phyloP scores from a whole-genome alignment of 768 basidiomycete species.

The Mycena maculata region DNA sequence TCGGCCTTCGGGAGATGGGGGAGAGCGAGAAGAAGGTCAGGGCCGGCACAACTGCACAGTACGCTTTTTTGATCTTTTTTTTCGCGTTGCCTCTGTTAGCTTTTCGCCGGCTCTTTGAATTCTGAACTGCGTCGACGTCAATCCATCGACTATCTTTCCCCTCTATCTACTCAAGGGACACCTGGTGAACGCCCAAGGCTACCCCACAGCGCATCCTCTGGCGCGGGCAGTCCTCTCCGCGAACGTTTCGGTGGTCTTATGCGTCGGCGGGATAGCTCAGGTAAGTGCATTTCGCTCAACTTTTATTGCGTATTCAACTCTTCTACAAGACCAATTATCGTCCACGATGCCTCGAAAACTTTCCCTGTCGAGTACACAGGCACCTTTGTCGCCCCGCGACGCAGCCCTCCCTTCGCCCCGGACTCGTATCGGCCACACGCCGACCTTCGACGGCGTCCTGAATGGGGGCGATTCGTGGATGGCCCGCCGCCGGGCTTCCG shows the following conservation, averaged over 20 bases:
- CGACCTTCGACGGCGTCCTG: slow-evolving; percentile 81
- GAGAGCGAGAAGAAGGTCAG: slow-evolving; percentile 91
- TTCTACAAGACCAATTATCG: slow-evolving; percentile 68
- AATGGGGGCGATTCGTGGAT: slow-evolving; percentile 76
- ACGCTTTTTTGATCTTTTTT: slow-evolving; percentile 35
- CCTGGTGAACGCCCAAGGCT: slow-evolving; percentile 69
- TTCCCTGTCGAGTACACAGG: slow-evolving; percentile 72
- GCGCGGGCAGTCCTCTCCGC: slow-evolving; percentile 66
- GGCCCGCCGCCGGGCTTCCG: slow-evolving; percentile 71
- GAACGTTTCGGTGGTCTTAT: slow-evolving; percentile 71
- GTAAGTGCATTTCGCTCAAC: slow-evolving; percentile 48
- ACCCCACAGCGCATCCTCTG: slow-evolving; percentile 60
- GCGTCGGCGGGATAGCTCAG: slow-evolving; percentile 78
- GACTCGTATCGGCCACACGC: slow-evolving; percentile 65
- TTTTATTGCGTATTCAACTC: slow-evolving; percentile 30
- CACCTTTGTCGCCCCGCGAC: slow-evolving; percentile 71
- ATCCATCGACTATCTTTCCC: slow-evolving; percentile 77
- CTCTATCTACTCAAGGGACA: slow-evolving; percentile 62
- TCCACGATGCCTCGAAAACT: slow-evolving; percentile 70
- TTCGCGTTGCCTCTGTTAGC: slow-evolving; percentile 55
- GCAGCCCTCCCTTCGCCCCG: slow-evolving; percentile 73
- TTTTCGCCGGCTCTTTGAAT: slow-evolving; percentile 86
- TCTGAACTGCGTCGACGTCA: slow-evolving; percentile 90
- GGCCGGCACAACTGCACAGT: slow-evolving; percentile 29
- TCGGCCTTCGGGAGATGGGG: slow-evolving; percentile 80